Evolutionary conservation across 805 yeast genomes (phyloP).

Genomic region (Lipomyces orientalis): DNA sequence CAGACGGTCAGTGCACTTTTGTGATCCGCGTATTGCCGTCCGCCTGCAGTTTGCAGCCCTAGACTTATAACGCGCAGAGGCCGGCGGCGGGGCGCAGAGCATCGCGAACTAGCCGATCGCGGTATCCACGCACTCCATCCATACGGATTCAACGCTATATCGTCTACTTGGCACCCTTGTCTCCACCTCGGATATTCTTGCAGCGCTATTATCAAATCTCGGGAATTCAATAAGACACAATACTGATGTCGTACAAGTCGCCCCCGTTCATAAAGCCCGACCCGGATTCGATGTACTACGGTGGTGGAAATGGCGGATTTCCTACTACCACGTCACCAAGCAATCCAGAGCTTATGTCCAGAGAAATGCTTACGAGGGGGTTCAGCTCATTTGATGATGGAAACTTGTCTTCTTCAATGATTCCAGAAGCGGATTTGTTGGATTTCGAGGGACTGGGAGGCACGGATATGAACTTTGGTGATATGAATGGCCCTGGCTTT

Average conservation of each 20-base stretch:
- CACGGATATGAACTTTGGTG: constrained; percentile 13
- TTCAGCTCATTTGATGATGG: constrained; percentile 31
- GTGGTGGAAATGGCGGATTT: background rate
- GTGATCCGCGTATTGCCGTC: background rate
- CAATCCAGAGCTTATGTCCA: constrained; percentile 25
- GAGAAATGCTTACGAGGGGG: constrained; percentile 30
- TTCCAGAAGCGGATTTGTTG: constrained; percentile 35
- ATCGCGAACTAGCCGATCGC: constrained; percentile 4
- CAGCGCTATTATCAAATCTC: background rate
- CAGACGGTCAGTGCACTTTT: background rate
- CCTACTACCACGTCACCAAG: constrained; percentile 4
- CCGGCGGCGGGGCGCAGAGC: background rate
- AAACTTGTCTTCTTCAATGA: constrained; percentile 30
- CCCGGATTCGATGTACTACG: constrained; percentile 24
- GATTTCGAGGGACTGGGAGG: constrained; percentile 25
- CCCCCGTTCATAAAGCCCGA: constrained; percentile 37
- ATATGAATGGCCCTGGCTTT: constrained; percentile 3
- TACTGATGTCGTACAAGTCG: constrained; percentile 31
- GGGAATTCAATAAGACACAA: background rate
- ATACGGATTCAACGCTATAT: background rate
- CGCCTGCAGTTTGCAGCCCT: background rate
- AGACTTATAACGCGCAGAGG: background rate
- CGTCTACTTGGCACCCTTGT: background rate
- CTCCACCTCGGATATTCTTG: background rate
- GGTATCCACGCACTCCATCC: background rate